Evolutionary conservation across 73 alveolate species (phyloP).

Genomic region (Stentor coeruleus): DNA sequence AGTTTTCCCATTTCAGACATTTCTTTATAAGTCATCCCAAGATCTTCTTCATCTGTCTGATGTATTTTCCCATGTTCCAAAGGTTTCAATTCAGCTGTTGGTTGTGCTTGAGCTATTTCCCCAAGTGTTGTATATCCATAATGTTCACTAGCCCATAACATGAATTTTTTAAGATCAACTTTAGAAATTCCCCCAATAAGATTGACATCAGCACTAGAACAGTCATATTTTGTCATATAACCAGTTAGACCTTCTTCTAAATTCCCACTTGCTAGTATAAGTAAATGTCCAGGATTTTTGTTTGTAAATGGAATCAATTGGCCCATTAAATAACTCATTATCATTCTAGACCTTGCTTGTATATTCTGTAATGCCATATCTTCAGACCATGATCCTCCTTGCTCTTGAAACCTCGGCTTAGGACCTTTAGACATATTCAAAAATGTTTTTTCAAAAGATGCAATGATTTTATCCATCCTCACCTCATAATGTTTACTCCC

Average conservation of each 20-base stretch:
- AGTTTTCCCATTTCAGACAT: slow-evolving; percentile 62
- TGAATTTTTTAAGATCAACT: too few species aligned
- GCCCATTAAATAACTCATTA: slow-evolving; percentile 79
- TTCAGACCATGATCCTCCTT: slow-evolving; percentile 60
- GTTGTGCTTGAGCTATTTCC: too few species aligned
- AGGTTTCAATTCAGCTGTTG: too few species aligned
- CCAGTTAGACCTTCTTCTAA: slow-evolving; percentile 91
- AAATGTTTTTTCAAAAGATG: slow-evolving; percentile 43
- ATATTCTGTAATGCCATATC: slow-evolving; percentile 86
- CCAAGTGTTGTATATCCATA: too few species aligned
- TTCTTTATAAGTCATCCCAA: slow-evolving; percentile 88
- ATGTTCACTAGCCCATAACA: too few species aligned
- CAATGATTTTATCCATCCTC: slow-evolving; percentile 55
- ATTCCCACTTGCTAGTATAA: slow-evolving; percentile 78
- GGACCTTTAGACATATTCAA: slow-evolving; percentile 31
- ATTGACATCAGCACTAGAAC: slow-evolving; percentile 89
- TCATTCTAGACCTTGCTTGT: slow-evolving; percentile 88
- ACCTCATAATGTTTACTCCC: slow-evolving; percentile 72
- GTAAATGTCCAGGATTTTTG: slow-evolving; percentile 55
- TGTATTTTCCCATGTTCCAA: slow-evolving; percentile 33
- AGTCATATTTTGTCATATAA: slow-evolving; percentile 88
- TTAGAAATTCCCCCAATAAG: too few species aligned
- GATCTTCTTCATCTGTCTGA: slow-evolving; percentile 81
- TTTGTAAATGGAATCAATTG: slow-evolving; percentile 85
- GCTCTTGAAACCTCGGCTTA: slow-evolving; percentile 52